Base-by-base conservation (phyloP, 73 alveolate genomes). In the Paramecium sexaurelia region DNA sequence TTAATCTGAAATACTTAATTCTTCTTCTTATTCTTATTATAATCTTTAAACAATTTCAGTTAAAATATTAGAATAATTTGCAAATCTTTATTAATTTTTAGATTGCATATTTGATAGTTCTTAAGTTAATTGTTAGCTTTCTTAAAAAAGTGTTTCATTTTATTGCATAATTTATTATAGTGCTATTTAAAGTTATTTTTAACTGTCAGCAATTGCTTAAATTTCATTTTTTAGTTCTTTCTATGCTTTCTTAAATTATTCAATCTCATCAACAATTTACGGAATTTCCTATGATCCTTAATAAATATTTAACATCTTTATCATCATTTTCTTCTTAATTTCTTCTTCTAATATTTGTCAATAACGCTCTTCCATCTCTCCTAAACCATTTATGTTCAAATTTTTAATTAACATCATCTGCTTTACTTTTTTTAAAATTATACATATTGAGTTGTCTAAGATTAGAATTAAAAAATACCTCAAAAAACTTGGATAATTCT, bases 401-500 rank as follows among this genome's bases (percentile, higher is more conserved):
- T 78, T 43, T 78, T 33, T 78, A 78, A 43, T 43, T 17, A 4
- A 24, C 43, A 6, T 78, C 90, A 43, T 78, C 90, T 0, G 86
- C 56, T 78, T 78, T 78, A 43, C 61, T 29, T 33, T 78, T 78
- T 39, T 78, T 78, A 43, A 78, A 78, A 45, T 78, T 78, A 40
- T 78, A 78, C 90, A 78, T 78, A 15, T 78, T 78, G 43, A 78
- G 55, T 43, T 78, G 24, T 78, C 90, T 78, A 61, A 61, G n/a
- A 6, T 61, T 29, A 26, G 33, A 37, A 78, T 41, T 2, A 33
- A 35, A 27, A 2, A 2, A 33, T 96, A 98, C 78, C 99, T 47
- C 36, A 98, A 97, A 91, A 98, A 98, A 55, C 99, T 95, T 1
- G 99, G 96, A 86, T 91, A 97, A 93, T 98, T 98, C 87, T 94